phyloP scores from a whole-genome alignment of 176 grass and related monocot genomes.

The Urochloa ruziziensis region DNA sequence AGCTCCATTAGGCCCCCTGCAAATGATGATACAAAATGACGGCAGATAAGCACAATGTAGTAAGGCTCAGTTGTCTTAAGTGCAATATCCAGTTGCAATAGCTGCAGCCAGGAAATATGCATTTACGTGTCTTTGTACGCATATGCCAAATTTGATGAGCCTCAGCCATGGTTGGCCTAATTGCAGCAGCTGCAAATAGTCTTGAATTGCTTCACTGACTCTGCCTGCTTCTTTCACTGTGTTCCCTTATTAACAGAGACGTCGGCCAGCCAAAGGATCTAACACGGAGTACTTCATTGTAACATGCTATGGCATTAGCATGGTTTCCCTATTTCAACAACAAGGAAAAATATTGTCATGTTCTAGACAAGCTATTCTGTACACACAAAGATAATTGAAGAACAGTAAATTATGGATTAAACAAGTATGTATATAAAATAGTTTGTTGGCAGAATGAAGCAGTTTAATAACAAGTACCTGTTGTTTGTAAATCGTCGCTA shows the following conservation, averaged over 20 bases:
- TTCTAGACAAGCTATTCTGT: background rate
- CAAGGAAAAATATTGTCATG: background rate
- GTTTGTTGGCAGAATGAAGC: background rate
- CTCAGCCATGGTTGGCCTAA: background rate
- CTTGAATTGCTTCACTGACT: background rate
- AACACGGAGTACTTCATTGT: background rate
- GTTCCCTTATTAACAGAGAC: background rate
- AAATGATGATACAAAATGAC: background rate
- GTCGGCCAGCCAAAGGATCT: background rate
- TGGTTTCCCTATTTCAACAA: conserved; percentile 1
- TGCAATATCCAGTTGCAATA: background rate
- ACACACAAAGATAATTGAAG: background rate
- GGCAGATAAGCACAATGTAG: background rate
- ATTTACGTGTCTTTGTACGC: conserved; percentile 1
- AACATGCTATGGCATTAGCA: conserved; percentile 4
- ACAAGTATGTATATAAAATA: background rate
- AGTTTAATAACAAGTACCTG: background rate
- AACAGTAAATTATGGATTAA: background rate
- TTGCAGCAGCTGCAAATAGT: background rate
- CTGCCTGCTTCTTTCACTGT: conserved; percentile 6
- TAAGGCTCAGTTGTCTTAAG: background rate
- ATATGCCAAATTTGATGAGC: conserved; percentile 1
- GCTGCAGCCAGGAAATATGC: conserved; percentile 9
- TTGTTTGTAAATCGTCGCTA: background rate
- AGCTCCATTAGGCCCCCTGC: background rate